Evolutionary conservation across 202 grass and related monocot genomes (phyloP).

Genomic region (Schoenoplectus triqueter): DNA sequence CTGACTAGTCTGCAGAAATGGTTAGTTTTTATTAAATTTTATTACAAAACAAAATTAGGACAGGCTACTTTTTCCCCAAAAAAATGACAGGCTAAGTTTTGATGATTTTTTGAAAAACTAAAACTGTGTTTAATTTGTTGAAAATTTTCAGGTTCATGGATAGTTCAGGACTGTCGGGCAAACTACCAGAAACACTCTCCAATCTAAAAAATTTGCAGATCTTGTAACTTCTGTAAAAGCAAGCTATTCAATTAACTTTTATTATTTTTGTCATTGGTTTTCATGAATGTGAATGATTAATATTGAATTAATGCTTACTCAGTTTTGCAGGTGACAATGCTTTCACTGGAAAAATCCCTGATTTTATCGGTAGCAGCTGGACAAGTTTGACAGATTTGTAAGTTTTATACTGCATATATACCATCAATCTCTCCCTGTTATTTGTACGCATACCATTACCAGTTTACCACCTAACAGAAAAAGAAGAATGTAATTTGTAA

Average conservation of each 20-base stretch:
- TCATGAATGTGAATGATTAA: not conserved
- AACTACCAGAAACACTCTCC: constrained; percentile 58
- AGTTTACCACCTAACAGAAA: not conserved
- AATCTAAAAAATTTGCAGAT: constrained; percentile 40
- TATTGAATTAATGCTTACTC: not conserved
- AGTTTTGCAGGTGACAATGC: constrained; percentile 75
- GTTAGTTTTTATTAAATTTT: constrained; percentile 35
- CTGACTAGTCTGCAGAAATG: constrained; percentile 34
- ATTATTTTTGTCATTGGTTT: not conserved
- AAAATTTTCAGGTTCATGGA: constrained; percentile 55
- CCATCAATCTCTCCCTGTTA: not conserved
- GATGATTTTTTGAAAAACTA: not conserved
- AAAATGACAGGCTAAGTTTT: too few relatives aligned
- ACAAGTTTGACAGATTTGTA: constrained; percentile 59
- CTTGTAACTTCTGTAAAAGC: constrained; percentile 43
- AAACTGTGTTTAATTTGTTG: not conserved
- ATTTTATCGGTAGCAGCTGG: constrained; percentile 67
- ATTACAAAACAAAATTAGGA: not conserved
- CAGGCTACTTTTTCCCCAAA: too few relatives aligned
- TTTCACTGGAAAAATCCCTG: constrained; percentile 81
- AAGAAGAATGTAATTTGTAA: too few relatives aligned
- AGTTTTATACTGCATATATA: constrained; percentile 27
- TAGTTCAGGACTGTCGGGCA: constrained; percentile 62
- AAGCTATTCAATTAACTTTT: not conserved
- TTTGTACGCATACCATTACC: not conserved